phyloP scores from a whole-genome alignment of 1,284 basidiomycete genomes.

The Cryptococcus neoformans region DNA sequence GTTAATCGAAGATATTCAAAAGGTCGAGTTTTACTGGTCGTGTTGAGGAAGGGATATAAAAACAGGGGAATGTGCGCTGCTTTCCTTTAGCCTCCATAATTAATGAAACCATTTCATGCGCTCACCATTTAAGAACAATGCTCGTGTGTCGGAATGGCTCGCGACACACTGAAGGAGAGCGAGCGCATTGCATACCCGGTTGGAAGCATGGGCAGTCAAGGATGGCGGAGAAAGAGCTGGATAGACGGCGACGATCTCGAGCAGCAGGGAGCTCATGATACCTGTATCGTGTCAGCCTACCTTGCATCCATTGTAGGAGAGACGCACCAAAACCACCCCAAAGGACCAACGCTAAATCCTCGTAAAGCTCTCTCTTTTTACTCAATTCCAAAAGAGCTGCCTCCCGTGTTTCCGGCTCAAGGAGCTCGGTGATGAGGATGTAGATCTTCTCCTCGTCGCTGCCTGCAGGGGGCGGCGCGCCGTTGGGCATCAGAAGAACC shows the following conservation, averaged over 20 bases:
- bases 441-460: slow-evolving; percentile 56
- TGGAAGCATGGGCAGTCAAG: slow-evolving; percentile 97
- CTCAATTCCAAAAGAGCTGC: slow-evolving; percentile 88
- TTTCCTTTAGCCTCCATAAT: neutral
- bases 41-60: slow-evolving; percentile 98
- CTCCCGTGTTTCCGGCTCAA: slow-evolving; percentile 65
- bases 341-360: slow-evolving; percentile 93
- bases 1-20: slow-evolving; percentile 99
- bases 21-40: slow-evolving; percentile 96
- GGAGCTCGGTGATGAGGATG: slow-evolving; percentile 53
- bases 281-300: slow-evolving; percentile 56
- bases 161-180: slow-evolving; percentile 97
- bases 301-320: neutral
- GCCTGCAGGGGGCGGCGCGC: slow-evolving; percentile 39
- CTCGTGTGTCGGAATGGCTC: slow-evolving; percentile 88
- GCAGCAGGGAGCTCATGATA: slow-evolving; percentile 96
- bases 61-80: slow-evolving; percentile 97
- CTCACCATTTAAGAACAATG: slow-evolving; percentile 84
- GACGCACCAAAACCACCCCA: slow-evolving; percentile 97
- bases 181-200: slow-evolving; percentile 98
- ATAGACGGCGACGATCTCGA: slow-evolving; percentile 99
- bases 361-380: slow-evolving; percentile 99
- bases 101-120: slow-evolving; percentile 19
- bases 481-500: slow-evolving; percentile 44
- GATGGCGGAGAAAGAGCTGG: slow-evolving; percentile 93